Percentiles rank a stretch among this genome's conserved stretches.
These are phyloP conservation scores for Neoboletus subvelutipes DNA, from an alignment of 768 basidiomycete genomes.

Conservation along the genomic window DNA sequence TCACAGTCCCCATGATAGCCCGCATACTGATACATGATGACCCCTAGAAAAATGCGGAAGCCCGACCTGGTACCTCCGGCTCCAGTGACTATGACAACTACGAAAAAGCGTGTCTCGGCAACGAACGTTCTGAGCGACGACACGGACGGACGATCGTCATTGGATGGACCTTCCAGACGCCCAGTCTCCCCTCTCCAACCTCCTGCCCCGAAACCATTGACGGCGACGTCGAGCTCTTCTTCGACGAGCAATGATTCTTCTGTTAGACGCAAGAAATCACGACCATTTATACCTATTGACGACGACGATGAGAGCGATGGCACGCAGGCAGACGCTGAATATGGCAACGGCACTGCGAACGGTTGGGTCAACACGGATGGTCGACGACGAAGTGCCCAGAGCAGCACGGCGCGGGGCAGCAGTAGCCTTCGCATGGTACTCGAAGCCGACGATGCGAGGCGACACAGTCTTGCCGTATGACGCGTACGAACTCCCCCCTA, in stretches of 20 bases:
- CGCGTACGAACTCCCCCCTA: conserved; percentile 17
- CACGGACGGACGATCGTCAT: conserved; percentile 39
- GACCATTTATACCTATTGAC: conserved; percentile 43
- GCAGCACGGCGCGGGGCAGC: conserved; percentile 15
- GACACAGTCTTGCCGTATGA: conserved; percentile 69
- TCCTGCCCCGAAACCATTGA: conserved; percentile 38
- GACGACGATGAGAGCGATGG: conserved; percentile 65
- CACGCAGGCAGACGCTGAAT: conserved; percentile 71
- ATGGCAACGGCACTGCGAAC: conserved; percentile 36
- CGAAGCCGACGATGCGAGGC: conserved; percentile 52
- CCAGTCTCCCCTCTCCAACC: conserved; percentile 30
- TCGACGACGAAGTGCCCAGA: conserved; percentile 45
- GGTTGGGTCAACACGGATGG: conserved; percentile 60
- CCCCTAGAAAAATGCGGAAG: conserved; percentile 82
- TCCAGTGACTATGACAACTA: conserved; percentile 26
- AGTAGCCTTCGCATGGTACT: conserved; percentile 33
- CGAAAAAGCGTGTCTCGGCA: conserved; percentile 46
- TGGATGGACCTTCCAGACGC: conserved; percentile 36
- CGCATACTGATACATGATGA: conserved; percentile 7
- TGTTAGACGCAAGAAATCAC: conserved; percentile 54
- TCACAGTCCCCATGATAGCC: not conserved
- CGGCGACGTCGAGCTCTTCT: conserved; percentile 35
- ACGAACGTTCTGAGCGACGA: conserved; percentile 37
- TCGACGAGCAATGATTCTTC: conserved; percentile 23
- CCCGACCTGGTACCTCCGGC: conserved; percentile 55